Percentiles rank a stretch among this genome's conserved stretches.
These are phyloP conservation scores for Colletotrichum sansevieriae DNA, from an alignment of 2,329 filamentous ascomycete species.

Conservation along the genomic window DNA sequence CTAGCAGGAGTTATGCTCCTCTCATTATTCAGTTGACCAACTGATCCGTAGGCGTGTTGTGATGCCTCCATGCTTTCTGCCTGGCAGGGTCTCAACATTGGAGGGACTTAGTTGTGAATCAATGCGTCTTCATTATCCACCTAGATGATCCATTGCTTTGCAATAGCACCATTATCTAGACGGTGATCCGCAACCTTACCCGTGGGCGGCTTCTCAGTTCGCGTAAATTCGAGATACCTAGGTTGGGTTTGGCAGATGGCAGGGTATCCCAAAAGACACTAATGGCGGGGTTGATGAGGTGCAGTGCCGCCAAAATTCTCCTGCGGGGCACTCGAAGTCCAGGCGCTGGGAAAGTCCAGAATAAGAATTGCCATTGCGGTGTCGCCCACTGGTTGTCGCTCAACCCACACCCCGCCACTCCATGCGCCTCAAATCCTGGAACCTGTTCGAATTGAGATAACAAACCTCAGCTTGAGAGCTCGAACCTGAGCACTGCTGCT, in stretches of 20 bases:
- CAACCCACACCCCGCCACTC: constrained; percentile 32
- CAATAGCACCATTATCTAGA: too few species aligned
- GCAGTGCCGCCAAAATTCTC: constrained; percentile 34
- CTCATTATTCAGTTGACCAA: too few species aligned
- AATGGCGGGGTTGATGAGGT: constrained; percentile 40
- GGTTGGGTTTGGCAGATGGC: neutral
- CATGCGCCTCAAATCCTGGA: constrained; percentile 8
- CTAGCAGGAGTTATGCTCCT: too few species aligned
- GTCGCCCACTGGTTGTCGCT: constrained; percentile 25
- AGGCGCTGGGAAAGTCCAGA: constrained; percentile 30
- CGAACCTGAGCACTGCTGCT: constrained; percentile 27
- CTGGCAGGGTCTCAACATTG: too few species aligned
- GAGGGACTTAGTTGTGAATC: too few species aligned
- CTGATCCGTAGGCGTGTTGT: too few species aligned
- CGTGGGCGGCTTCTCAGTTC: too few species aligned
- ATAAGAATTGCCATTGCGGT: constrained; percentile 37
- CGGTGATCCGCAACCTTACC: too few species aligned
- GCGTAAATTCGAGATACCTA: too few species aligned
- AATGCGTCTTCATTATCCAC: too few species aligned
- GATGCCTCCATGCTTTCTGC: too few species aligned
- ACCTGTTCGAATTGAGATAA: constrained; percentile 24
- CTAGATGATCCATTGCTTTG: too few species aligned
- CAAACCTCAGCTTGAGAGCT: constrained; percentile 14
- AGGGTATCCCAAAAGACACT: constrained; percentile 25
- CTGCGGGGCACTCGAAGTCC: constrained; percentile 36